Base-by-base conservation (phyloP, 148 eudicot genomes). In the Rhododendron mucronatum region DNA sequence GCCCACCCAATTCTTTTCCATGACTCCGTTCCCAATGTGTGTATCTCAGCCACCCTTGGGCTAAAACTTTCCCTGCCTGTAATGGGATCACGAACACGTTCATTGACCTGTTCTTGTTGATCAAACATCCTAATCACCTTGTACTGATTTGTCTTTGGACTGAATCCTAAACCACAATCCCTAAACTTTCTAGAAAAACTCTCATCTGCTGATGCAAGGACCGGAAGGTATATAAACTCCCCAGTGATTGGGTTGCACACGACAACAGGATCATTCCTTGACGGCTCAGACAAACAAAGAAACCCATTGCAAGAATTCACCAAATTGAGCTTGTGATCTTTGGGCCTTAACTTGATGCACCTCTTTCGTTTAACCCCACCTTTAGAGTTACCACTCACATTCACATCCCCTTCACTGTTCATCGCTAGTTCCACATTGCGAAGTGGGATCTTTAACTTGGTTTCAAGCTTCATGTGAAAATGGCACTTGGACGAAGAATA, bases 211-310 rank as follows among this genome's bases (percentile, higher is more conserved):
- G 14, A 15, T 74, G 80, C 7, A 50, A 57, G 50, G 1, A 13
- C 37, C 1, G 89, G 89, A 33, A 79, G 75, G 71, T 84, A 33
- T 61, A 78, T 41, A 81, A 78, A 89, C 65, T 87, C 88, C 8
- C 87, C 86, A 0, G 88, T 87, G n/a, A 87, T 45, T 18, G 89
- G 91, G 75, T 89, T 89, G 69, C 85, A 89, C 55, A 89, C 86
- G 7, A 82, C 55, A 77, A 84, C 50, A 3, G 65, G 82, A 74
- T 87, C 83, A 77, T 50, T 63, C 39, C 6, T 16, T 0, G 16
- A 50, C 5, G 67, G 53, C 57, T 30, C 79, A 30, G 77, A 63
- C 86, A 85, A 74, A 37, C 87, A 50, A 51, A 85, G 69, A 20
- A 89, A 47, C n/a, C 85, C 85, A 51, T 84, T 69, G 77, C 89